Evolutionary conservation across 768 basidiomycete species (phyloP).

Genomic region (Chalciporus piperatus): DNA sequence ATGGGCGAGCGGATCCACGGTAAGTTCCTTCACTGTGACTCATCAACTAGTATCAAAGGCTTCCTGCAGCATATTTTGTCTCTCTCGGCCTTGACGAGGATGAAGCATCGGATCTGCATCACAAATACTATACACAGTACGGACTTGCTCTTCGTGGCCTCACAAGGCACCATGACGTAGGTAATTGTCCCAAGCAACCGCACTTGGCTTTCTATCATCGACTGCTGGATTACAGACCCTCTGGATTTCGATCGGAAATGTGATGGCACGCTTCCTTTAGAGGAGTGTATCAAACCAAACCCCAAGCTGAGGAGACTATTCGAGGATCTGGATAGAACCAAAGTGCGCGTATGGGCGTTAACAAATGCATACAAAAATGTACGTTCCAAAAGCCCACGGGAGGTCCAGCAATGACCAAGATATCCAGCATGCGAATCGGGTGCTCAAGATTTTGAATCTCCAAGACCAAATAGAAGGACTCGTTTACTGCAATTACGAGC

Average conservation of each 20-base stretch:
- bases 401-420: constrained; percentile 5
- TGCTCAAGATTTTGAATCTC: constrained; percentile 69
- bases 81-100: constrained; percentile 63
- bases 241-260: constrained; percentile 83
- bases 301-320: constrained; percentile 62
- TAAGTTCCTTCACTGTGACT: constrained; percentile 24
- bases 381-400: constrained; percentile 20
- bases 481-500: constrained; percentile 74
- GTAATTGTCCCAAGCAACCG: constrained; percentile 33
- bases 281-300: constrained; percentile 70
- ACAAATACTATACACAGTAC: constrained; percentile 73
- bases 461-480: constrained; percentile 72
- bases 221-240: constrained; percentile 51
- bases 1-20: constrained; percentile 83
- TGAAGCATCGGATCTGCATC: constrained; percentile 67
- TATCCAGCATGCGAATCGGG: constrained; percentile 73
- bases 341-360: constrained; percentile 78
- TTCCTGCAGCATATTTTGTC: constrained; percentile 65
- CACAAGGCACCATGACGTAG: constrained; percentile 70
- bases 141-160: constrained; percentile 82
- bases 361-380: constrained; percentile 84
- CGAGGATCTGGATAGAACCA: constrained; percentile 74
- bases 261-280: constrained; percentile 80
- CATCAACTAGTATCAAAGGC: neutral
- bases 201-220: neutral